phyloP scores from a whole-genome alignment of 2,329 filamentous ascomycete species.

The Aspergillus flavus region DNA sequence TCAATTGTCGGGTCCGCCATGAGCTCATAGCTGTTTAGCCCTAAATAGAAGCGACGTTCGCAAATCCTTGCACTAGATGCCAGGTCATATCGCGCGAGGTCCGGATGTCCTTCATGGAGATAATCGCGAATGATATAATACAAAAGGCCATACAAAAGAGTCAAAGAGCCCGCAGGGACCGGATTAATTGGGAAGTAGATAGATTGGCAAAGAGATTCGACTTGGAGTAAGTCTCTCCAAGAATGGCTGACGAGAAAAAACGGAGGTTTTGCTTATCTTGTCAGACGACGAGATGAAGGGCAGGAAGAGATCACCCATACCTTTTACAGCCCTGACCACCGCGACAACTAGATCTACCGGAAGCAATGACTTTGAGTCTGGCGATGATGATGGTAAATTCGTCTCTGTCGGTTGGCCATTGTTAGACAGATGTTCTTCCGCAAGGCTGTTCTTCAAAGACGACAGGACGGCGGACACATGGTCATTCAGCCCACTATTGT shows the following conservation, averaged over 20 bases:
- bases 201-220: conserved; percentile 25
- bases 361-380: conserved; percentile 13
- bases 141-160: conserved; percentile 27
- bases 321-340: conserved; percentile 25
- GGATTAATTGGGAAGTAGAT: conserved; percentile 28
- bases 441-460: conserved; percentile 22
- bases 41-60: conserved; percentile 19
- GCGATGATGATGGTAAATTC: background rate
- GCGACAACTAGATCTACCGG: conserved; percentile 24
- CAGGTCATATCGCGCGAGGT: conserved; percentile 21
- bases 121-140: conserved; percentile 31
- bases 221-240: conserved; percentile 24
- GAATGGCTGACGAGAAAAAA: conserved; percentile 31
- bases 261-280: conserved; percentile 22
- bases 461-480: conserved; percentile 25
- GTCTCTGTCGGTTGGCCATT: background rate
- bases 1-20: conserved; percentile 25
- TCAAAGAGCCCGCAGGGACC: conserved; percentile 22
- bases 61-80: conserved; percentile 18
- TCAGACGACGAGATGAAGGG: background rate
- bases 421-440: conserved; percentile 13
- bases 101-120: conserved; percentile 22
- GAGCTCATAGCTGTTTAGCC: conserved; percentile 23
- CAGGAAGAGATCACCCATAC: conserved; percentile 6
- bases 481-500: conserved; percentile 15